Conservation (phyloP, 495 filamentous ascomycete species). For the Thozetella sp. region DNA sequence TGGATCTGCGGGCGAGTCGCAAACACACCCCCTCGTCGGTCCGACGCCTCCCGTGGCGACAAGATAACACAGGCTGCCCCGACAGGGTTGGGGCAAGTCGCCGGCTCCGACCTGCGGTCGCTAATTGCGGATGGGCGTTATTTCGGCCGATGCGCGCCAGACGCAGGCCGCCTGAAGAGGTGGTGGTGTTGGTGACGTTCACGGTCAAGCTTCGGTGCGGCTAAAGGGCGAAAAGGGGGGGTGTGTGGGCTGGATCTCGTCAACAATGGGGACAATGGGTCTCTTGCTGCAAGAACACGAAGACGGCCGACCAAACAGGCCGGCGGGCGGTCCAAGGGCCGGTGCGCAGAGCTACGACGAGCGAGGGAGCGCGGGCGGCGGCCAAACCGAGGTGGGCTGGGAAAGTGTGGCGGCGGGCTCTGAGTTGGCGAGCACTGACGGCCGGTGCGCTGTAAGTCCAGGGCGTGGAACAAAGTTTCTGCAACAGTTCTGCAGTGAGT, state of each 20-base stretch:
- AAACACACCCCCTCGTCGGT: too few species aligned
- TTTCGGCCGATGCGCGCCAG: conserved; percentile 14
- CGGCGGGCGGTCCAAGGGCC: neutral
- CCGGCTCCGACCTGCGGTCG: conserved; percentile 5
- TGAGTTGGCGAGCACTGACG: neutral
- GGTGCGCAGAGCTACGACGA: too few species aligned
- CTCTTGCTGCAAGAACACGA: conserved; percentile 1
- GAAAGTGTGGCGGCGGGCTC: neutral
- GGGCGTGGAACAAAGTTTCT: neutral
- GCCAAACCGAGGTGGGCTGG: too few species aligned
- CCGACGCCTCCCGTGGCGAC: neutral
- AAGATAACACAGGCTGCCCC: neutral
- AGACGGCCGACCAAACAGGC: neutral
- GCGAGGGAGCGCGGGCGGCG: too few species aligned
- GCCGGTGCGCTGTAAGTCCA: neutral
- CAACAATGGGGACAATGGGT: neutral
- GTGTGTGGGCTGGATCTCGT: conserved; percentile 17
- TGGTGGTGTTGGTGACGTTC: neutral
- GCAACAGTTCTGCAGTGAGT: too few species aligned
- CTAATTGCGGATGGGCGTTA: conserved; percentile 19
- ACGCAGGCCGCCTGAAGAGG: conserved; percentile 6
- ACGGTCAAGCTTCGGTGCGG: conserved; percentile 14
- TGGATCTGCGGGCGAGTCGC: neutral
- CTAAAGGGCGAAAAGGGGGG: conserved; percentile 21
- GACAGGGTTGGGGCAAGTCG: neutral